Evolutionary conservation across 1,284 basidiomycete species (phyloP).

Genomic region (Malassezia equina): DNA sequence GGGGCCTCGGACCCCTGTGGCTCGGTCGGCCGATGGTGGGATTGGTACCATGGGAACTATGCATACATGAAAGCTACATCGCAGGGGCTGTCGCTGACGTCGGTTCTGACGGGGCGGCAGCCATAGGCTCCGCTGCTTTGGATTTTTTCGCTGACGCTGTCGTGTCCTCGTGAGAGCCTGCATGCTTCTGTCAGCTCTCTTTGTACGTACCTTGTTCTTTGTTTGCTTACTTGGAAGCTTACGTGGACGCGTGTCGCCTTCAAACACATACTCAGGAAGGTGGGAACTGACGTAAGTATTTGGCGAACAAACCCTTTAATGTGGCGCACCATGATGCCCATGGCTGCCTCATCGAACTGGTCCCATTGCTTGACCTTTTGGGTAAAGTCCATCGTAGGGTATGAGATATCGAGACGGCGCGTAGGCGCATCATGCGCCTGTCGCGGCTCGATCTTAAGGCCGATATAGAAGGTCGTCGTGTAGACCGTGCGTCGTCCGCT

Average conservation of each 20-base stretch:
- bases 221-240: slow-evolving; percentile 63
- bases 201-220: slow-evolving; percentile 50
- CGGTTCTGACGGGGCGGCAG: not conserved
- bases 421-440: slow-evolving; percentile 49
- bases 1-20: no score
- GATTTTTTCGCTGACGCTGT: slow-evolving; percentile 4
- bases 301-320: slow-evolving; percentile 63
- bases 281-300: slow-evolving; percentile 52
- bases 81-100: not conserved
- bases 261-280: slow-evolving; percentile 70
- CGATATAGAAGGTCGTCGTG: slow-evolving; percentile 93
- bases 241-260: slow-evolving; percentile 64
- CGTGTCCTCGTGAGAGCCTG: not conserved
- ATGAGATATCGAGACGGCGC: slow-evolving; percentile 84
- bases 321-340: slow-evolving; percentile 89
- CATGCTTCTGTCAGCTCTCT: not conserved
- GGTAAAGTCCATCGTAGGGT: slow-evolving; percentile 91
- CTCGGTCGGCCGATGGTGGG: no score
- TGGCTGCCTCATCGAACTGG: slow-evolving; percentile 77
- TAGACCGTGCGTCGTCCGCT: slow-evolving; percentile 62
- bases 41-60: not conserved
- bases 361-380: slow-evolving; percentile 93
- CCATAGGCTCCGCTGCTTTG: not conserved
- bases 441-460: slow-evolving; percentile 81
- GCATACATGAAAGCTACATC: not conserved